Evolutionary conservation across 2,329 filamentous ascomycete genomes (phyloP).

Genomic region (Colletotrichum sp.): DNA sequence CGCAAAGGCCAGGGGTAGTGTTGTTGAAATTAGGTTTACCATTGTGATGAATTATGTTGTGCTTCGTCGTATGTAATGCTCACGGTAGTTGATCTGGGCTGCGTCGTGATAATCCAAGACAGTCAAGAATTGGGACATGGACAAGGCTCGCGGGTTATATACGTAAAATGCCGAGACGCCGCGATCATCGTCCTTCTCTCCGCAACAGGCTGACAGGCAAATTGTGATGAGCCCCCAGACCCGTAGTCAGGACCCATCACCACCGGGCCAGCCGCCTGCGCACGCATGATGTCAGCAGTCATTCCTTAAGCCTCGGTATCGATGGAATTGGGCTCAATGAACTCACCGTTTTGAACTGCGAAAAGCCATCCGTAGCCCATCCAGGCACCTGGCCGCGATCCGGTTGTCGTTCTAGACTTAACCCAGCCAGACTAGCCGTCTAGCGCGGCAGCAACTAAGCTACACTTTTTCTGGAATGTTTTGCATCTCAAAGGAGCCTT

Average conservation of each 20-base stretch:
- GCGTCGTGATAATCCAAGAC: neutral
- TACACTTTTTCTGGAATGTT: neutral
- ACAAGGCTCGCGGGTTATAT: neutral
- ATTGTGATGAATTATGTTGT: slow-evolving; percentile 17
- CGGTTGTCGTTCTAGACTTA: neutral
- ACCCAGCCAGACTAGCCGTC: neutral
- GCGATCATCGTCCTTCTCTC: neutral
- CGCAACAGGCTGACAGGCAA: neutral
- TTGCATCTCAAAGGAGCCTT: neutral
- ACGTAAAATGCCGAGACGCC: neutral
- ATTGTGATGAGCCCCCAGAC: neutral
- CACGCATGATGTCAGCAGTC: neutral
- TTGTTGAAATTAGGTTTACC: slow-evolving; percentile 20
- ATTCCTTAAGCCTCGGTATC: neutral
- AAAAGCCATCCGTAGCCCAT: neutral
- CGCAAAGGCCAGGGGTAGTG: slow-evolving; percentile 27
- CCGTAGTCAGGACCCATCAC: neutral
- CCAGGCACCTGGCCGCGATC: neutral
- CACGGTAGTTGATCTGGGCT: neutral
- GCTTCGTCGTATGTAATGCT: neutral
- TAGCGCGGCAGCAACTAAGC: neutral
- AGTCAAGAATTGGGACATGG: neutral
- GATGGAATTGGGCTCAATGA: neutral
- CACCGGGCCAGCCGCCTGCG: neutral
- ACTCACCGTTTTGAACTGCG: neutral